A percentile compares a stretch with the other conserved stretches of the same genome.
These are phyloP conservation scores for Dichotomocladium elegans DNA, from an alignment of 371 early-diverging fungal species.

Conservation along the genomic window DNA sequence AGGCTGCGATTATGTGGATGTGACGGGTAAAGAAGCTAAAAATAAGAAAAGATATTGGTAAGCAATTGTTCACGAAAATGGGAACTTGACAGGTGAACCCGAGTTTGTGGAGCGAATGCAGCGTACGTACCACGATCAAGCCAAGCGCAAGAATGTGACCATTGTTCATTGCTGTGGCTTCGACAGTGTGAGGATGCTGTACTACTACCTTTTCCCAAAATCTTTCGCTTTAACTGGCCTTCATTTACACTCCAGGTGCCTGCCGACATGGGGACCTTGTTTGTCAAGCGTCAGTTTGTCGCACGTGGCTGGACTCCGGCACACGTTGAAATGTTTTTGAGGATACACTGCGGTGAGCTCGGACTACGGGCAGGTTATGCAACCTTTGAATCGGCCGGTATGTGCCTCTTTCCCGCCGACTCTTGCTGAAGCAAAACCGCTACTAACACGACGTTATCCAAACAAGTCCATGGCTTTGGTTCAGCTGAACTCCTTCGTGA, in stretches of 20 bases:
- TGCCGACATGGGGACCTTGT: constrained; percentile 59
- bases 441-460: neutral
- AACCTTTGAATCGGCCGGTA: constrained; percentile 59
- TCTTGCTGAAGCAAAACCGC: neutral
- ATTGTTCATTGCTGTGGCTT: constrained; percentile 89
- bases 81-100: constrained; percentile 50
- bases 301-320: constrained; percentile 41
- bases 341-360: constrained; percentile 39
- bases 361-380: constrained; percentile 58
- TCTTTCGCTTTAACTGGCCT: too few species aligned
- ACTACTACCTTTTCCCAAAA: too few species aligned
- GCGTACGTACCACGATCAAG: constrained; percentile 69
- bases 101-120: constrained; percentile 76
- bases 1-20: constrained; percentile 85
- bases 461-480: constrained; percentile 52
- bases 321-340: constrained; percentile 63
- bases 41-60: neutral
- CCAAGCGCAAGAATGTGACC: constrained; percentile 55
- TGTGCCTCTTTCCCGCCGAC: too few species aligned
- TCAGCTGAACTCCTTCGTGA: constrained; percentile 48
- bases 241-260: constrained; percentile 56
- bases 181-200: constrained; percentile 73
- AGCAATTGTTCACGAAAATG: constrained; percentile 21
- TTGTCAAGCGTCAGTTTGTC: constrained; percentile 46
- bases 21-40: constrained; percentile 43